Evolutionary conservation across 164 flowering plant species (phyloP).

Genomic region (Platanus orientalis): DNA sequence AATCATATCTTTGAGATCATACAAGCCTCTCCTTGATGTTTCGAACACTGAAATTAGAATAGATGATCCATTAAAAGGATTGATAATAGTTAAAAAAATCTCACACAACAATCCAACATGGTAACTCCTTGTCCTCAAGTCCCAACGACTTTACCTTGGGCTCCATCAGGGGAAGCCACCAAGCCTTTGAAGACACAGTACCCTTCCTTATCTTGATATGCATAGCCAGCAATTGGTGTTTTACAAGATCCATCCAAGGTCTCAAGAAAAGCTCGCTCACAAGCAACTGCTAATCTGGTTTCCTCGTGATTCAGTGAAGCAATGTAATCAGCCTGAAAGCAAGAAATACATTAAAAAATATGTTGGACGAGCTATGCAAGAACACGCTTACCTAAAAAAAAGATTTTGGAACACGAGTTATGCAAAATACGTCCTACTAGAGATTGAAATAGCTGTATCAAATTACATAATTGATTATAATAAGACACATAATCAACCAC

Average conservation of each 20-base stretch:
- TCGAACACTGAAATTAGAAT: constrained; percentile 68
- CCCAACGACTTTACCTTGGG: constrained; percentile 56
- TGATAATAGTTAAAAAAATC: too few species aligned
- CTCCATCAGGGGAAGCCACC: constrained; percentile 98
- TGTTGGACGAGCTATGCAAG: too few species aligned
- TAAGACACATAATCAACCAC: too few species aligned
- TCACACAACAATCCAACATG: too few species aligned
- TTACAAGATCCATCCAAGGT: constrained; percentile 95
- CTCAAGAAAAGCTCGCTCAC: constrained; percentile 89
- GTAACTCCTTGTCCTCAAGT: too few species aligned
- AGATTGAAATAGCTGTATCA: not conserved
- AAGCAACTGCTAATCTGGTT: constrained; percentile 85
- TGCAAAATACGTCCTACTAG: not conserved
- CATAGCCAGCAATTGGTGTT: constrained; percentile 98
- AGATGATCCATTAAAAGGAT: not conserved
- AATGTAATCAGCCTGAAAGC: constrained; percentile 61
- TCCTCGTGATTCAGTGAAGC: constrained; percentile 90
- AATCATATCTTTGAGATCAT: constrained; percentile 71
- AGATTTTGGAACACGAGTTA: not conserved
- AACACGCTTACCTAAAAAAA: too few species aligned
- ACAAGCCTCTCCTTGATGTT: constrained; percentile 78
- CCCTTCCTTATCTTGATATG: constrained; percentile 61
- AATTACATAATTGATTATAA: too few species aligned
- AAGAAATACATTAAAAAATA: too few species aligned
- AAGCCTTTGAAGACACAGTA: constrained; percentile 77